These are phyloP conservation scores for Globisporangium parvum DNA, from an alignment of 352 stramenopile species.

Conservation along the genomic window DNA sequence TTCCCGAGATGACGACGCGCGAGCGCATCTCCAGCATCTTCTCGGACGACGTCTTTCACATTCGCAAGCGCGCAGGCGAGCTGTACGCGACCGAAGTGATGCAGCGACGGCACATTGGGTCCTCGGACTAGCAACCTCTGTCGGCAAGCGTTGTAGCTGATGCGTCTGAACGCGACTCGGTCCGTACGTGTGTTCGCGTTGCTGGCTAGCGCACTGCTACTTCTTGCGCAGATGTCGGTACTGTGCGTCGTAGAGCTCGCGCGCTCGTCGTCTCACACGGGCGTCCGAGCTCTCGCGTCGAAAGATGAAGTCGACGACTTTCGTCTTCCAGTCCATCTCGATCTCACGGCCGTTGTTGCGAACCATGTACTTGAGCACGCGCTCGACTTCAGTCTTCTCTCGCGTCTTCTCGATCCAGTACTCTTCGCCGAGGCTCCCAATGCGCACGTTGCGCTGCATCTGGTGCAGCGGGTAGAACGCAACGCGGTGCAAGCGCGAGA, in stretches of 20 bases:
- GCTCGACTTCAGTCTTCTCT: constrained; percentile 31
- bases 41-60: constrained; percentile 29
- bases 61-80: constrained; percentile 44
- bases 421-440: constrained; percentile 26
- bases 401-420: constrained; percentile 47
- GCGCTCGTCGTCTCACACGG: constrained; percentile 26
- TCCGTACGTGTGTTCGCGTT: neutral
- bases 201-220: neutral
- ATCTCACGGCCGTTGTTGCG: constrained; percentile 29
- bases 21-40: constrained; percentile 45
- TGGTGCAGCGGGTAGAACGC: constrained; percentile 50
- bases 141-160: neutral
- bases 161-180: neutral
- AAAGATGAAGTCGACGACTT: constrained; percentile 22
- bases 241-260: constrained; percentile 29
- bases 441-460: constrained; percentile 40
- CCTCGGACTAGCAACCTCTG: neutral
- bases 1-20: constrained; percentile 32
- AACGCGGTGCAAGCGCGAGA: constrained; percentile 37
- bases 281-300: constrained; percentile 19
- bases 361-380: constrained; percentile 33
- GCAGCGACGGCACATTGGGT: constrained; percentile 24
- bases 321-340: constrained; percentile 30
- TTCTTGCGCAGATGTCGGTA: neutral
- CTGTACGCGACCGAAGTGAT: constrained; percentile 38